Conservation (phyloP, 208 protist species). For the Leishmania mexicana region DNA sequence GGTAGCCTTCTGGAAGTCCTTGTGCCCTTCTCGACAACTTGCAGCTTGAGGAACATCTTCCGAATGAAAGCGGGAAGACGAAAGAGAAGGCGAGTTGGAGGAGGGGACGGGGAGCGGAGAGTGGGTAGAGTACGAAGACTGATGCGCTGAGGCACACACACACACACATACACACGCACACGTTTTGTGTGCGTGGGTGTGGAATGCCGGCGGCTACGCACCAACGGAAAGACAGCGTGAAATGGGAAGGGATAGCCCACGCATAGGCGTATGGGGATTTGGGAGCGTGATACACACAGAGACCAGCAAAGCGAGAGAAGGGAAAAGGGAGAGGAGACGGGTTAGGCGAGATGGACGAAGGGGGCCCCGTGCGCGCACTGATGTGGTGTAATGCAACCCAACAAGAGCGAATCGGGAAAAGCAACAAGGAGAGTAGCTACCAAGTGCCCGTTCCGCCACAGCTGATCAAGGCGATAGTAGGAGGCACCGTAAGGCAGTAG, state of each 20-base stretch:
- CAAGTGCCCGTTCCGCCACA: neutral
- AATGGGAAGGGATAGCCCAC: neutral
- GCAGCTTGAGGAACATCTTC: constrained; percentile 27
- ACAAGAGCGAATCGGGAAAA: neutral
- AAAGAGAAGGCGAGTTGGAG: neutral
- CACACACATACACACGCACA: neutral
- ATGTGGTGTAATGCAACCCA: neutral
- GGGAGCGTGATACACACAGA: neutral
- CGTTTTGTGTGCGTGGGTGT: neutral
- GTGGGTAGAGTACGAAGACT: neutral
- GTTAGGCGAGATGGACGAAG: neutral
- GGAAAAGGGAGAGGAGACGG: neutral
- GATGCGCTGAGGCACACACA: neutral
- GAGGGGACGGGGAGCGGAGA: neutral
- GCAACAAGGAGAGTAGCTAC: neutral
- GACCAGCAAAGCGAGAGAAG: neutral
- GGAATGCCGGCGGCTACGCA: neutral
- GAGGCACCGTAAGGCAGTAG: constrained; percentile 1
- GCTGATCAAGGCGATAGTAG: neutral
- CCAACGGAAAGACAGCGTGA: neutral
- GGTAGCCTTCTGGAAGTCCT: constrained; percentile 35
- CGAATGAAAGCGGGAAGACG: neutral
- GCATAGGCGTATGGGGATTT: neutral
- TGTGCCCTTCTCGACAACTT: constrained; percentile 35
- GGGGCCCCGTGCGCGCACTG: neutral